Percentiles rank a stretch among this genome's conserved stretches.
Evolutionary conservation across 2,329 filamentous ascomycete species (phyloP).

Genomic region (Ophiostoma sp.): DNA sequence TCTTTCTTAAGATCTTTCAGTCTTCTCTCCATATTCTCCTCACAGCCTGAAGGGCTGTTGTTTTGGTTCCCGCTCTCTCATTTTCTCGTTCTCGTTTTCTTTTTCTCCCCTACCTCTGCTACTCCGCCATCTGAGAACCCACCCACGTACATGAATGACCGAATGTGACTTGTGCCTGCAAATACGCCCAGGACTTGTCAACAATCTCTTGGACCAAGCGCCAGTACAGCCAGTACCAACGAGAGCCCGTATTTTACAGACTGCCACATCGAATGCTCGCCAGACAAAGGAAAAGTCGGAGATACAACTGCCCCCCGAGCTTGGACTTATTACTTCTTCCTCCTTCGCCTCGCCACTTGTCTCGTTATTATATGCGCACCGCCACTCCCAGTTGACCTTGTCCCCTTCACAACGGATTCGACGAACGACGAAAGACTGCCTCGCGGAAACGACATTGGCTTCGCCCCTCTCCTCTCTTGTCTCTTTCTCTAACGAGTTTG

Average conservation of each 20-base stretch:
- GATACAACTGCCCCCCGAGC: conserved; percentile 18
- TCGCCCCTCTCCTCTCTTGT: neutral
- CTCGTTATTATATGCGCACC: neutral
- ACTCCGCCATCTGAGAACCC: conserved; percentile 3
- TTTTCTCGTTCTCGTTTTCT: neutral
- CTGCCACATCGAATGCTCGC: neutral
- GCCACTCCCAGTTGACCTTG: conserved; percentile 1
- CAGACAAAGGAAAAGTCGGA: conserved; percentile 11
- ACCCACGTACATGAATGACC: neutral
- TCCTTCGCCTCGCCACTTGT: neutral
- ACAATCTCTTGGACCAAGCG: neutral
- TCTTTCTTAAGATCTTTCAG: neutral
- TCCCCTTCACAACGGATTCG: neutral
- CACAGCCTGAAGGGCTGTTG: neutral
- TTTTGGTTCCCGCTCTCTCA: neutral
- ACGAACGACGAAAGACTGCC: neutral
- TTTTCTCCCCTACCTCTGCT: neutral
- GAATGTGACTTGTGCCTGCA: conserved; percentile 15
- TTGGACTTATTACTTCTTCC: neutral
- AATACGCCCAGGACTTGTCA: conserved; percentile 7
- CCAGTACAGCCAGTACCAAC: neutral
- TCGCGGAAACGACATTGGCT: neutral
- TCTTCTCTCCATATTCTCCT: neutral
- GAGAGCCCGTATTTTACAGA: neutral
- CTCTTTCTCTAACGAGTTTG: neutral